Conservation (phyloP, 495 filamentous ascomycete species). For the Penicillium manginii region DNA sequence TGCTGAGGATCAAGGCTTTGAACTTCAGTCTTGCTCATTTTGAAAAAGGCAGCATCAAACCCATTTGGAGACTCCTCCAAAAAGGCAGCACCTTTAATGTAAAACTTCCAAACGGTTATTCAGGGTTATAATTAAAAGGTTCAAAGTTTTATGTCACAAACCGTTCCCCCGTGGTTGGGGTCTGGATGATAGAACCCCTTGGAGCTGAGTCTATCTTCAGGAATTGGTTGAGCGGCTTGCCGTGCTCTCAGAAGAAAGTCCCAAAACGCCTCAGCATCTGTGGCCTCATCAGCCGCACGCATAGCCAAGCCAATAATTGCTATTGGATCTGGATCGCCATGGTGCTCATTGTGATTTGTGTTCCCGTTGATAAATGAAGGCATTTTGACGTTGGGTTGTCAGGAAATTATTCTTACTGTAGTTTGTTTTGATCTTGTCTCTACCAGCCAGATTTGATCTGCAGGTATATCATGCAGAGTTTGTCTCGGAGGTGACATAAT, state of each 20-base stretch:
- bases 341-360: no score
- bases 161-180: not conserved
- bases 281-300: not conserved
- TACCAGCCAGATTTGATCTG: no score
- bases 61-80: not conserved
- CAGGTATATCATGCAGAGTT: no score
- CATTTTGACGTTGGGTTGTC: no score
- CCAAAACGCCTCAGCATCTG: not conserved
- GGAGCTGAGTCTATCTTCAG: not conserved
- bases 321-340: not conserved
- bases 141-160: not conserved
- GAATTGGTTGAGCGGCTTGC: not conserved
- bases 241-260: not conserved
- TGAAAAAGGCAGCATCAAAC: not conserved
- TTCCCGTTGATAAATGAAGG: no score
- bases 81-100: not conserved
- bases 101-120: not conserved
- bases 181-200: not conserved
- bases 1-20: conserved; percentile 30
- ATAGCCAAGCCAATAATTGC: not conserved
- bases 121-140: no score
- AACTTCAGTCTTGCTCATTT: not conserved
- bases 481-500: no score
- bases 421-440: no score
- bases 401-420: no score